Percentiles rank a stretch among this genome's conserved stretches.
Evolutionary conservation across 1,139 yeast genomes (phyloP).

Genomic region (Candida tetrigidarum): DNA sequence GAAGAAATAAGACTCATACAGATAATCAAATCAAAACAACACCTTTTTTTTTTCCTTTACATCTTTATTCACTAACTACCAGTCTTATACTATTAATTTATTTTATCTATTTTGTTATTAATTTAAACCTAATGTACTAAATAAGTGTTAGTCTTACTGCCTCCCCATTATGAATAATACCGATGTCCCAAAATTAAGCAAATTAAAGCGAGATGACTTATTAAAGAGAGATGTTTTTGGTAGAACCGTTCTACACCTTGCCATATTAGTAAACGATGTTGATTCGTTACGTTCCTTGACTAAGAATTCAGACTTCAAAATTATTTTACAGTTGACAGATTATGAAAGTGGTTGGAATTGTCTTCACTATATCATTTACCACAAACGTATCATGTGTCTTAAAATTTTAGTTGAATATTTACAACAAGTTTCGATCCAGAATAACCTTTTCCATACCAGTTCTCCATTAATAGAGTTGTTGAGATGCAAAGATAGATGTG

Average conservation of each 20-base stretch:
- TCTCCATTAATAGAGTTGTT: constrained; percentile 41
- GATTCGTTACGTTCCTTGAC: constrained; percentile 52
- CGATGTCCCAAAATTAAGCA: constrained; percentile 19
- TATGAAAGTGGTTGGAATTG: constrained; percentile 86
- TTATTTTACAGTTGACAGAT: constrained; percentile 53
- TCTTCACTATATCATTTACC: constrained; percentile 67
- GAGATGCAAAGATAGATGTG: constrained; percentile 67
- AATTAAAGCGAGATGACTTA: constrained; percentile 46
- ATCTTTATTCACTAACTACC: neutral
- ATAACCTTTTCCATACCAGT: constrained; percentile 23
- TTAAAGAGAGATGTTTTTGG: constrained; percentile 72
- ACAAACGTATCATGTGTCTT: constrained; percentile 63
- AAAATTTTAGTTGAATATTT: constrained; percentile 48
- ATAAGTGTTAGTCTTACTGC: neutral
- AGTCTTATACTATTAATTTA: neutral
- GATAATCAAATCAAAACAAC: neutral
- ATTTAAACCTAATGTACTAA: neutral
- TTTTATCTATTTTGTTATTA: neutral
- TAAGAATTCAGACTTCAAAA: constrained; percentile 44
- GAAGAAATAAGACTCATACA: neutral
- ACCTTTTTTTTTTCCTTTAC: neutral
- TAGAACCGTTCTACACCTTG: constrained; percentile 64
- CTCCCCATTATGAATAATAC: constrained; percentile 18
- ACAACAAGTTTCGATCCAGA: constrained; percentile 20
- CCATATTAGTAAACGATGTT: constrained; percentile 54